These are phyloP conservation scores for Calycina herbarum DNA, from an alignment of 2,329 filamentous ascomycete species.

Conservation along the genomic window DNA sequence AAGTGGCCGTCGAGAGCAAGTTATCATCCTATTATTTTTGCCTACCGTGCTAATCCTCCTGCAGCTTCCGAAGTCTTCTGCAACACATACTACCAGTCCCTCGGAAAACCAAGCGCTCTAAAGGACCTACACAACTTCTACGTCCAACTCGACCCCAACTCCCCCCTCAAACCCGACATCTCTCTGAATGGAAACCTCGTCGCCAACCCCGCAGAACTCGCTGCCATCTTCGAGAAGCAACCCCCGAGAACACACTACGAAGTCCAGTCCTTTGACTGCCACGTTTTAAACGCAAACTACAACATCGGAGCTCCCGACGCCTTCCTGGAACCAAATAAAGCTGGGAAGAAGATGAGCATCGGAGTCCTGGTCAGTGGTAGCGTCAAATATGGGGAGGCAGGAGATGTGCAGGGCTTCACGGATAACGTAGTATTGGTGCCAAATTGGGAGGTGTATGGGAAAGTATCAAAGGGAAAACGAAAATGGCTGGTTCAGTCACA, in stretches of 20 bases:
- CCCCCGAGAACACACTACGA: constrained; percentile 65
- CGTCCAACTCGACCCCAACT: constrained; percentile 56
- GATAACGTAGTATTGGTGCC: constrained; percentile 82
- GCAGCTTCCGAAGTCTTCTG: constrained; percentile 71
- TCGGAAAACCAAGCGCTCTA: constrained; percentile 56
- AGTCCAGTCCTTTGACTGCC: constrained; percentile 72
- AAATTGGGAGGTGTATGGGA: constrained; percentile 62
- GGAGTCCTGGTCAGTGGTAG: constrained; percentile 72
- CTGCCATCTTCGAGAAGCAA: constrained; percentile 66
- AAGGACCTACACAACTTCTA: constrained; percentile 67
- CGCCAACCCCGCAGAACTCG: constrained; percentile 62
- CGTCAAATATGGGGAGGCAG: constrained; percentile 61
- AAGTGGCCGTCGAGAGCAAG: constrained; percentile 41
- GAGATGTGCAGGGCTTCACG: constrained; percentile 68
- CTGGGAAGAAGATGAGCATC: constrained; percentile 66
- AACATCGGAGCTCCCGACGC: constrained; percentile 54
- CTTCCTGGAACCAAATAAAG: constrained; percentile 43
- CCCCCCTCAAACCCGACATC: constrained; percentile 64
- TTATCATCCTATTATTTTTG: neutral
- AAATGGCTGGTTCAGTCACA: constrained; percentile 71
- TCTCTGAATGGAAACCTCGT: constrained; percentile 76
- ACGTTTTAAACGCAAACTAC: constrained; percentile 72
- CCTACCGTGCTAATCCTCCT: constrained; percentile 14
- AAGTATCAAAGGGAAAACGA: constrained; percentile 53
- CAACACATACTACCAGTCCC: constrained; percentile 72